A percentile compares a stretch with the other conserved stretches of the same genome.
Conservation (phyloP, 768 basidiomycete species). For the Rhizopogon vesiculosus region DNA sequence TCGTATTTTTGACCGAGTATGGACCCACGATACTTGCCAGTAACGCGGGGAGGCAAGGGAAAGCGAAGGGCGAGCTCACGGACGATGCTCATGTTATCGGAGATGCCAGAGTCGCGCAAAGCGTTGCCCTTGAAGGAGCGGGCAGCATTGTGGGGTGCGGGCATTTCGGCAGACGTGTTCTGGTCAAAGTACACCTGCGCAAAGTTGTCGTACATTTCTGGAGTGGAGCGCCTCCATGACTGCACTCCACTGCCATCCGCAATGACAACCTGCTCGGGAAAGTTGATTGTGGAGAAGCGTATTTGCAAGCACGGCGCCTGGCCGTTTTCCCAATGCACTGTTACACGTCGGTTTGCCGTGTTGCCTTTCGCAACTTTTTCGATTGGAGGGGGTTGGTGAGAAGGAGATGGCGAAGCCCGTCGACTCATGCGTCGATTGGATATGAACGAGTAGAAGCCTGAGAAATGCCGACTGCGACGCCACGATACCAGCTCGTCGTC, state of each 20-base stretch:
- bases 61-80: conserved; percentile 51
- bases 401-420: conserved; percentile 39
- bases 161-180: conserved; percentile 9
- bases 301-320: conserved; percentile 46
- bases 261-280: conserved; percentile 27
- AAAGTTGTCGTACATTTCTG: neutral
- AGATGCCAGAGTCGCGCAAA: conserved; percentile 24
- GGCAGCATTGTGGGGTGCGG: neutral
- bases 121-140: conserved; percentile 9
- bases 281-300: conserved; percentile 47
- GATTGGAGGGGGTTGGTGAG: neutral
- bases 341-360: conserved; percentile 39
- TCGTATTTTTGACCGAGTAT: conserved; percentile 18
- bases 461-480: conserved; percentile 24
- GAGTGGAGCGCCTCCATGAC: conserved; percentile 12
- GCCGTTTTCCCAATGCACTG: conserved; percentile 39
- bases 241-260: conserved; percentile 9
- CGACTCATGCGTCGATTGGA: conserved; percentile 52
- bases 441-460: conserved; percentile 42
- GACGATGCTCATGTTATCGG: conserved; percentile 41
- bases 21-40: conserved; percentile 22
- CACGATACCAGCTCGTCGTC: conserved; percentile 30
- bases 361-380: conserved; percentile 6
- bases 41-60: conserved; percentile 40
- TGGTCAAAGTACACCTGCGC: neutral